Conservation (phyloP, 2,329 filamentous ascomycete species). For the Arthrobotrys sphaeroides region DNA sequence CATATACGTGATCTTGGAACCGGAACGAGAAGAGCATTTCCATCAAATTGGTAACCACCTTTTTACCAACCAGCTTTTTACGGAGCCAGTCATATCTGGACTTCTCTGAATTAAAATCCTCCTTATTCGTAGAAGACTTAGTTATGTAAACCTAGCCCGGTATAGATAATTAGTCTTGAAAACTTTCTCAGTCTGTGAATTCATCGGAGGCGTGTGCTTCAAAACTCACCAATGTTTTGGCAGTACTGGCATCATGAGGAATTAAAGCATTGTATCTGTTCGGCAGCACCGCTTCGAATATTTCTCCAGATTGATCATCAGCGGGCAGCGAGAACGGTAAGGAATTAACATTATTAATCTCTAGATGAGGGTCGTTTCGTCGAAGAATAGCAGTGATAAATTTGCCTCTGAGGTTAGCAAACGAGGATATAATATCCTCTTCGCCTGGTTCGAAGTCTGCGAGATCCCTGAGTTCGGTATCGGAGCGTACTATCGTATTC, state of each 20-base stretch:
- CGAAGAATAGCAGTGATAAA: neutral
- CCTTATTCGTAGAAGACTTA: neutral
- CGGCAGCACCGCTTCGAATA: neutral
- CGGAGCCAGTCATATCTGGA: neutral
- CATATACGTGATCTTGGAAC: neutral
- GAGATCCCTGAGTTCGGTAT: neutral
- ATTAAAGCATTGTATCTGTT: neutral
- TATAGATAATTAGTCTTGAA: neutral
- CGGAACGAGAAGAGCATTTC: neutral
- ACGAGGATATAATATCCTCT: neutral
- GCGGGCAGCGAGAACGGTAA: neutral
- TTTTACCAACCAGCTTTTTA: neutral
- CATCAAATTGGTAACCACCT: neutral
- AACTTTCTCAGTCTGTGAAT: neutral
- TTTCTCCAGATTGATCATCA: neutral
- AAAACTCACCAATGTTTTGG: neutral
- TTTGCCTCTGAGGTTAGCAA: neutral
- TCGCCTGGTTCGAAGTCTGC: neutral
- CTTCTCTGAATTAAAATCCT: neutral
- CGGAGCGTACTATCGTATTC: neutral
- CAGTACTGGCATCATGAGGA: neutral
- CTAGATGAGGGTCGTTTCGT: neutral
- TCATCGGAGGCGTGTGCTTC: neutral
- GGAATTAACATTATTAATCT: neutral
- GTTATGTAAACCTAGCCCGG: neutral